phyloP scores from a whole-genome alignment of 352 stramenopile genomes.

The Phytophthora pini region DNA sequence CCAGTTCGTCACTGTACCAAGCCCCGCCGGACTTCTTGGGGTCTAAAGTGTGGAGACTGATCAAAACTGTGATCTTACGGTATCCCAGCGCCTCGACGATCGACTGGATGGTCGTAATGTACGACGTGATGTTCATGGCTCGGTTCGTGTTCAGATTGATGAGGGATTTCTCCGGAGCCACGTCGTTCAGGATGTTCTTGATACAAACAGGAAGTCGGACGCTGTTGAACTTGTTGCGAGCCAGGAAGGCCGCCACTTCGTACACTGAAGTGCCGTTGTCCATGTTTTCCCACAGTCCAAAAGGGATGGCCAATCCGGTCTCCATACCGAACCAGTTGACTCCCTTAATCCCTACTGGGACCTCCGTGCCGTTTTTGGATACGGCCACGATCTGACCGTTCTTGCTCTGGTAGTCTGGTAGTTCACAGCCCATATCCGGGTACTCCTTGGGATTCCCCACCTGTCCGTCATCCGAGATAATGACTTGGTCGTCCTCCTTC shows the following conservation, averaged over 20 bases:
- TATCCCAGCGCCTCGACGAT: conserved; percentile 66
- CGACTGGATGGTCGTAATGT: conserved; percentile 63
- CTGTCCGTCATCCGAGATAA: conserved; percentile 60
- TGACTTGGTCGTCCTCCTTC: conserved; percentile 34
- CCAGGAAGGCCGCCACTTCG: conserved; percentile 63
- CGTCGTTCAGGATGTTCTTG: conserved; percentile 61
- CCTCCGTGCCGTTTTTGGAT: conserved; percentile 61
- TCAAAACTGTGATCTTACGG: conserved; percentile 63
- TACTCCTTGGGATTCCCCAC: conserved; percentile 66
- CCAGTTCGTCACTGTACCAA: conserved; percentile 64
- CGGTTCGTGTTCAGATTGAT: conserved; percentile 74
- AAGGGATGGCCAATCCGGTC: conserved; percentile 58
- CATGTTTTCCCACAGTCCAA: conserved; percentile 75
- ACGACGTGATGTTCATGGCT: conserved; percentile 64
- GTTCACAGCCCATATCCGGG: conserved; percentile 53
- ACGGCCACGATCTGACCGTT: conserved; percentile 54
- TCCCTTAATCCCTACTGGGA: conserved; percentile 62
- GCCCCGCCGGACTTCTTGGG: conserved; percentile 53
- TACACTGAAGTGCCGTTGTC: conserved; percentile 72
- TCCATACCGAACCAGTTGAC: conserved; percentile 86
- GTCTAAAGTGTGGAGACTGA: conserved; percentile 72
- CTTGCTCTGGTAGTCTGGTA: conserved; percentile 72
- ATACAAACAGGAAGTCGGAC: conserved; percentile 68
- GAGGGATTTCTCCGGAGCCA: conserved; percentile 48
- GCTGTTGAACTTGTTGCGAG: conserved; percentile 76